A percentile compares a stretch with the other conserved stretches of the same genome.
Conservation (phyloP, 768 basidiomycete genomes). For the Pleurotus tuber-regium region DNA sequence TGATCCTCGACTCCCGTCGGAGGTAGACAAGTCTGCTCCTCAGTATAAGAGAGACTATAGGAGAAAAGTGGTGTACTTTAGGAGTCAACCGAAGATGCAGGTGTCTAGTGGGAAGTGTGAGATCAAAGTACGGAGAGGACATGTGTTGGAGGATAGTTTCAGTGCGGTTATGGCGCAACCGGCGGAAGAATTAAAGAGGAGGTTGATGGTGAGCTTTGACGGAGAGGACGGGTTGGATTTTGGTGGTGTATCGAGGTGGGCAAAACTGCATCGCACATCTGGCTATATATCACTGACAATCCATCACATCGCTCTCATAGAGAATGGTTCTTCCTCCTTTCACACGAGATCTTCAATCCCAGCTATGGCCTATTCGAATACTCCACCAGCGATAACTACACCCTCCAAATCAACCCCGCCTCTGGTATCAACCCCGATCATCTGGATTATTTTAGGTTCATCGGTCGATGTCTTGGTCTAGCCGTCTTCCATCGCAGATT, state of each 20-base stretch:
- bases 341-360: conserved; percentile 81
- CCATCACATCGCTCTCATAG: too few species aligned
- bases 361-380: conserved; percentile 83
- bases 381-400: conserved; percentile 77
- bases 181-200: conserved; percentile 66
- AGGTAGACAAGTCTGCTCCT: conserved; percentile 85
- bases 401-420: conserved; percentile 76
- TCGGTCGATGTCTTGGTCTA: conserved; percentile 69
- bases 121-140: conserved; percentile 74
- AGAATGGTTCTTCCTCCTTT: conserved; percentile 86
- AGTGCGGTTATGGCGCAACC: conserved; percentile 79
- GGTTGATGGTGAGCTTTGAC: conserved; percentile 73
- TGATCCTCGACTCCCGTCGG: conserved; percentile 82
- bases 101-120: conserved; percentile 80
- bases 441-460: conserved; percentile 79
- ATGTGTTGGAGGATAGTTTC: conserved; percentile 87
- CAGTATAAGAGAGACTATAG: conserved; percentile 95
- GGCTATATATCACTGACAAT: too few species aligned
- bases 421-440: conserved; percentile 77
- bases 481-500: conserved; percentile 79
- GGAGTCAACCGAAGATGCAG: conserved; percentile 85
- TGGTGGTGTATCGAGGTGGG: conserved; percentile 71
- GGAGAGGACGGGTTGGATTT: conserved; percentile 81
- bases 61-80: conserved; percentile 90
- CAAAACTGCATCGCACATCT: too few species aligned